These are phyloP conservation scores for Vittaforma corneae DNA, from an alignment of 371 early-diverging fungal species.

Conservation along the genomic window DNA sequence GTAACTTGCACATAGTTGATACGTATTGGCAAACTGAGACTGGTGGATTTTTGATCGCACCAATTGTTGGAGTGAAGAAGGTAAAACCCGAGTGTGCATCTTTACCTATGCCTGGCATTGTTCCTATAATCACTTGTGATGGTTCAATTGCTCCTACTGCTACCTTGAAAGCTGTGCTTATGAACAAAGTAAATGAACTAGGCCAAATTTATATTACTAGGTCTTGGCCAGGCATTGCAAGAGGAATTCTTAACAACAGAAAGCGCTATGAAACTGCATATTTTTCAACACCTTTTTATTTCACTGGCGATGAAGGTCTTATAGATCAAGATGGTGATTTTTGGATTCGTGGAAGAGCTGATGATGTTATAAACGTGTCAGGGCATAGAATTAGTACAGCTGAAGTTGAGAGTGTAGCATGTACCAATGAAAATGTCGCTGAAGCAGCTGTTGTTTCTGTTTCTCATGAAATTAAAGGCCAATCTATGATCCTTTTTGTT, in stretches of 20 bases:
- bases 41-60: constrained; percentile 77
- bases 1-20: constrained; percentile 78
- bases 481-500: constrained; percentile 61
- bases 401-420: constrained; percentile 79
- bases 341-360: constrained; percentile 76
- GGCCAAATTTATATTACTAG: constrained; percentile 76
- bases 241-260: constrained; percentile 77
- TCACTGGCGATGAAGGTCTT: constrained; percentile 63
- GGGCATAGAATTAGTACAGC: constrained; percentile 88
- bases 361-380: constrained; percentile 90
- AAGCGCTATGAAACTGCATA: constrained; percentile 77
- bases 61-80: constrained; percentile 70
- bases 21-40: constrained; percentile 92
- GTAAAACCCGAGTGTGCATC: constrained; percentile 86
- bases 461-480: constrained; percentile 78
- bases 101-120: constrained; percentile 85
- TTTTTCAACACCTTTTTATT: constrained; percentile 69
- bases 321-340: constrained; percentile 74
- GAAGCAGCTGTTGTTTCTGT: constrained; percentile 86
- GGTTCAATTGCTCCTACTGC: constrained; percentile 29
- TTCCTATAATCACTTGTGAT: constrained; percentile 70
- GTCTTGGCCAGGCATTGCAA: constrained; percentile 85
- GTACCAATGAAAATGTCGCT: constrained; percentile 66
- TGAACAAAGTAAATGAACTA: constrained; percentile 60
- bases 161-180: not conserved